Evolutionary conservation across 805 yeast genomes (phyloP), one percentile per base, ranked within the genome.

Genomic region (Lipomyces japonicus): DNA sequence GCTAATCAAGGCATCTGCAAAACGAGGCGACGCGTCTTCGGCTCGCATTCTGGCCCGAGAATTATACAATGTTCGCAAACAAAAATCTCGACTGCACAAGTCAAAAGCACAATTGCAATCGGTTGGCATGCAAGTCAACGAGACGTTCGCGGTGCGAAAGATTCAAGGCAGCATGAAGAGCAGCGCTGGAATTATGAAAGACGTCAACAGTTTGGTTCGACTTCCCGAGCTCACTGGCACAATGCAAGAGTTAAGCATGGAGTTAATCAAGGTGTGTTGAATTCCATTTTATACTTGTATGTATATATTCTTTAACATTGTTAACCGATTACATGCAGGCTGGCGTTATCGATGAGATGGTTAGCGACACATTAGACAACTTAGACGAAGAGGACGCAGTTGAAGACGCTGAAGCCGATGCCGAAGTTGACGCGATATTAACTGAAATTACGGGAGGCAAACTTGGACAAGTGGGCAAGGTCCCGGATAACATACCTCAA

Each of bases 301-400:
- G 10, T 32, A 28, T 28, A 2, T 38, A 3, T 12, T 12, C 31
- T 39, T 19, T 23, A n/a, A 19, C 19, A 26, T 26, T 18, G 37
- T 19, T 25, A 21, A n/a, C 43, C 28, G n/a, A 44, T 31, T 14
- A 10, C 18, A 35, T 14, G 9, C 26, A 68, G 62, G 67, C 75
- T 3, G 76, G 76, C 2, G 78, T 93, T 39, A 88, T 93, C 46
- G 87, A 86, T 59, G 98, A 93, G 65, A 93, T 93, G 97, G 82
- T 90, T 65, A 88, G 86, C 50, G 99, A 93, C 64, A 81, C 86
- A 55, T 73, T 91, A 52, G 97, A 90, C 53, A 68, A 74, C 43
- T 69, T 79, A 50, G 82, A 77, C 19, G 87, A 82, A 26, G 83
- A 77, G 42, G 84, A 78, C 51, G 75, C 78, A 37, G 19, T 55